These are phyloP conservation scores for Wallemia hederae DNA, from an alignment of 1,284 basidiomycete genomes.

Conservation along the genomic window DNA sequence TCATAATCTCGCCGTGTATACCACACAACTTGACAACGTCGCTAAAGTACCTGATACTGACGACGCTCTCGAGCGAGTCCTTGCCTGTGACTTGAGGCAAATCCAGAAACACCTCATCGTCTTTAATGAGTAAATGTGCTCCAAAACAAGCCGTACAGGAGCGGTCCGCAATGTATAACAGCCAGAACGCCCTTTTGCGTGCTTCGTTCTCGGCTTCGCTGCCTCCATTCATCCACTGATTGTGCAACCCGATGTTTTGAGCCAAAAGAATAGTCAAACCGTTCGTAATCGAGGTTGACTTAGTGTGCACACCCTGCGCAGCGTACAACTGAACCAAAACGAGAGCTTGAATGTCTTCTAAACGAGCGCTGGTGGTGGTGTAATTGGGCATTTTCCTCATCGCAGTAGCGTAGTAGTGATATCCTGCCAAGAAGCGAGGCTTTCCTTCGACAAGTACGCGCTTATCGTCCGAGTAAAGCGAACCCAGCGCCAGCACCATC, in stretches of 20 bases:
- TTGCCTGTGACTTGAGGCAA: neutral
- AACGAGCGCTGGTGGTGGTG: neutral
- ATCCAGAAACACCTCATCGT: neutral
- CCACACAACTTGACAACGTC: neutral
- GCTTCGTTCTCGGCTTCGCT: neutral
- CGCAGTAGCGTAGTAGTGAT: neutral
- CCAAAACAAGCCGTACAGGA: neutral
- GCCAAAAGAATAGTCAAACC: neutral
- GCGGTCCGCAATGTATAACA: neutral
- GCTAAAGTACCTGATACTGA: neutral
- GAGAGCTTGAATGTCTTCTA: neutral
- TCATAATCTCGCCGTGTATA: neutral
- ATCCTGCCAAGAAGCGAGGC: neutral
- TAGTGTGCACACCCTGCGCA: neutral
- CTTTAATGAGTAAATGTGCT: neutral
- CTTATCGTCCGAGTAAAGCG: neutral
- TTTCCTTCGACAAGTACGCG: neutral
- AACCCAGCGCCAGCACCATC: neutral
- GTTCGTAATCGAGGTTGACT: neutral
- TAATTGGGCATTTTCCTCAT: neutral
- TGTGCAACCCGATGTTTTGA: neutral
- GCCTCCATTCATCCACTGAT: neutral
- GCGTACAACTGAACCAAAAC: neutral
- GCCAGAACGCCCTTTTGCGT: neutral
- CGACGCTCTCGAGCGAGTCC: neutral